Conservation (phyloP, 805 yeast species). For the Starmerella riodocensis region DNA sequence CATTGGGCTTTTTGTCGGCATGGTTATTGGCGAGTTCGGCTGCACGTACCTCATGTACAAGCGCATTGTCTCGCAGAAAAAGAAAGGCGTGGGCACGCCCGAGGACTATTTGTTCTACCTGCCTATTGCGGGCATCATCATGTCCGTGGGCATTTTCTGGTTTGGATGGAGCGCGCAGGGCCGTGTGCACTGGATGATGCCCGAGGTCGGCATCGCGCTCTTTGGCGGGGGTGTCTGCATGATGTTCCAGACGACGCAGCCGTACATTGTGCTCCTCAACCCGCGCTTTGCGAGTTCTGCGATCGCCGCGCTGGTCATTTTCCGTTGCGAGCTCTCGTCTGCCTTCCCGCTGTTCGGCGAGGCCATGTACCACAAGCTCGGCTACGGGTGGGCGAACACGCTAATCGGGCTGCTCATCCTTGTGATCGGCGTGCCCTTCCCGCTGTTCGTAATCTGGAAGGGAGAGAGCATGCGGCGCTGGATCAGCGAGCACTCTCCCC, state of each 20-base stretch:
- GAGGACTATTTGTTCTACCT: not conserved
- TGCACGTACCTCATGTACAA: not conserved
- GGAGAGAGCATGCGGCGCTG: not conserved
- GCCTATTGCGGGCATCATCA: not conserved
- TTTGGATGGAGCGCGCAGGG: not conserved
- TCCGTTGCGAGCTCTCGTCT: not conserved
- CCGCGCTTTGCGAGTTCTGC: conserved; percentile 1
- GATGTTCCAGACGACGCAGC: not conserved
- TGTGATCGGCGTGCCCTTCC: not conserved
- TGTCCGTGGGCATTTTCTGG: not conserved
- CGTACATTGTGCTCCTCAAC: not conserved
- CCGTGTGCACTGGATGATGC: conserved; percentile 1
- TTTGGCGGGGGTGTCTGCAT: not conserved
- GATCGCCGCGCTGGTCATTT: not conserved
- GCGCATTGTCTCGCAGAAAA: not conserved
- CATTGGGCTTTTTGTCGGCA: conserved; percentile 19
- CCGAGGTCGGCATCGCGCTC: not conserved
- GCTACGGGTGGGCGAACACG: not conserved
- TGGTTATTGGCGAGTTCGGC: not conserved
- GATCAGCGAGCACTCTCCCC: not conserved
- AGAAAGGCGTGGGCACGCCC: not conserved
- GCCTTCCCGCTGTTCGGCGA: not conserved
- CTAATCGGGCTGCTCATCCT: not conserved
- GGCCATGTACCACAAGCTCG: not conserved
- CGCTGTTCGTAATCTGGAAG: not conserved